Conservation (phyloP, 129 eudicot species). For the Helichrysum umbraculigerum region DNA sequence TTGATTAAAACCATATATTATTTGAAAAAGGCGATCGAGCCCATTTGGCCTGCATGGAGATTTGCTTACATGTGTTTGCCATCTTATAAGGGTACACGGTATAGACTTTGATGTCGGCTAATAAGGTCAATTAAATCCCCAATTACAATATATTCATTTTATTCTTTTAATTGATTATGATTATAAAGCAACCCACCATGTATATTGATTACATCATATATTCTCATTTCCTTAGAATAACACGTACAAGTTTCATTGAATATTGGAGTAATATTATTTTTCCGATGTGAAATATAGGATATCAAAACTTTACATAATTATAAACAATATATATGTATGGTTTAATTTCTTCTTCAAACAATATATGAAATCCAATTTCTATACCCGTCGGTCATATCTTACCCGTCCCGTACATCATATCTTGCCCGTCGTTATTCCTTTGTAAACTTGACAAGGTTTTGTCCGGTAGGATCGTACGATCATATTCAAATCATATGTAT, state of each 20-base stretch:
- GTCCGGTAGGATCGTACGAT: too few species aligned
- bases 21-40: not conserved
- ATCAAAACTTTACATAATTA: too few species aligned
- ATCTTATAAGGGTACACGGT: conserved; percentile 33
- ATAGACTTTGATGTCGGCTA: conserved; percentile 26
- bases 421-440: too few species aligned
- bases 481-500: not conserved
- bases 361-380: too few species aligned
- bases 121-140: conserved; percentile 22
- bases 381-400: too few species aligned
- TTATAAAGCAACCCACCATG: not conserved
- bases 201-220: conserved; percentile 4
- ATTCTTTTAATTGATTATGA: not conserved
- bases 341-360: too few species aligned
- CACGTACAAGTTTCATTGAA: not conserved
- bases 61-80: conserved; percentile 26
- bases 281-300: too few species aligned
- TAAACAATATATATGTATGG: too few species aligned
- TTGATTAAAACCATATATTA: not conserved
- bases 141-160: not conserved
- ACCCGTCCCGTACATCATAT: too few species aligned
- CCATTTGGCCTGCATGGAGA: conserved; percentile 31
- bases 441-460: too few species aligned
- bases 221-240: not conserved
- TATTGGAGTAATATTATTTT: too few species aligned